Conservation (phyloP, 768 basidiomycete genomes). For the Boletus barrowsii region DNA sequence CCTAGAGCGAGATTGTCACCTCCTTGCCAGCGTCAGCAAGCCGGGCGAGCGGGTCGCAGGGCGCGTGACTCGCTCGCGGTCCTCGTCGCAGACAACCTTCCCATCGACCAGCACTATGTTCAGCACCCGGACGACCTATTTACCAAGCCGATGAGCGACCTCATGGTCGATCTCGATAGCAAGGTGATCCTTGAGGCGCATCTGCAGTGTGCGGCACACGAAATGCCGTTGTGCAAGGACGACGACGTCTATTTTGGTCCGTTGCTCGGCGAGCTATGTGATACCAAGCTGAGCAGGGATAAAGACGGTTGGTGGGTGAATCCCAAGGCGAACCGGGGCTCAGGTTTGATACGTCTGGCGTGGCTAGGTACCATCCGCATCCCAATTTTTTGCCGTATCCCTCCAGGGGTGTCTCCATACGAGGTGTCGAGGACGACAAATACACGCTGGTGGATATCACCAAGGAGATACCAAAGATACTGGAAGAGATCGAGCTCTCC, state of each 20-base stretch:
- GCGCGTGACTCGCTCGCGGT: slow-evolving; percentile 76
- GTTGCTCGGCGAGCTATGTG: slow-evolving; percentile 54
- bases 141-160: slow-evolving; percentile 55
- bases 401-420: slow-evolving; percentile 66
- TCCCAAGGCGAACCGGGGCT: background rate
- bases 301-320: slow-evolving; percentile 73
- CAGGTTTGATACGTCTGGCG: background rate
- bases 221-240: slow-evolving; percentile 71
- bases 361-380: slow-evolving; percentile 73
- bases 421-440: slow-evolving; percentile 74
- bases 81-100: slow-evolving; percentile 63
- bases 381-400: slow-evolving; percentile 79
- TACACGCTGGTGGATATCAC: slow-evolving; percentile 72
- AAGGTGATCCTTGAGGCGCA: slow-evolving; percentile 78
- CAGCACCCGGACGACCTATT: slow-evolving; percentile 69
- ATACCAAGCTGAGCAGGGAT: slow-evolving; percentile 58
- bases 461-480: slow-evolving; percentile 37
- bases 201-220: slow-evolving; percentile 82
- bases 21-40: slow-evolving; percentile 71
- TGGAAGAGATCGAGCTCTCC: slow-evolving; percentile 84
- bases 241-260: slow-evolving; percentile 76
- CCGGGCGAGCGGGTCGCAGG: slow-evolving; percentile 81
- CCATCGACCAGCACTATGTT: slow-evolving; percentile 75
- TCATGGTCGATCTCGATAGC: slow-evolving; percentile 71
- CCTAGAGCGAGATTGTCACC: background rate